Conservation (phyloP, 139 green algal species). For the Spirogloea muscicola region DNA sequence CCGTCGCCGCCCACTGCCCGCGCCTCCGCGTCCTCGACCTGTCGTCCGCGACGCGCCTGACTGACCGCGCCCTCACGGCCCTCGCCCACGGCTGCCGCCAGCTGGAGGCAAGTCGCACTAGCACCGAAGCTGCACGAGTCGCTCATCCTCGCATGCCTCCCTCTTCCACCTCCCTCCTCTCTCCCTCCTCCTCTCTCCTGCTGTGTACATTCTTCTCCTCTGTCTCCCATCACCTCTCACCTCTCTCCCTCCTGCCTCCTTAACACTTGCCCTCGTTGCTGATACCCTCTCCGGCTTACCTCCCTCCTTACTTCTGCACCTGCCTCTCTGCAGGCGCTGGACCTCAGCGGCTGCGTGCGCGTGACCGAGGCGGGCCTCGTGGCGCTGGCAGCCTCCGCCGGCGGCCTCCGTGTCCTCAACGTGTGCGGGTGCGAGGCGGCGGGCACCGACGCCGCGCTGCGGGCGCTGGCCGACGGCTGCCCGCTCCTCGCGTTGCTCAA, state of each 20-base stretch:
- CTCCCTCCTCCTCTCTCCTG: too few relatives aligned
- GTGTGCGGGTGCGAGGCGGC: slow-evolving; percentile 33
- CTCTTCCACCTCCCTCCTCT: too few relatives aligned
- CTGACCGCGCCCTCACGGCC: slow-evolving; percentile 2
- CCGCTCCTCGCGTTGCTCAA: slow-evolving; percentile 29
- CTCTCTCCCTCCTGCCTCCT: too few relatives aligned
- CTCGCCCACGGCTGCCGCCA: neutral
- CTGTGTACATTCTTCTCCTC: too few relatives aligned
- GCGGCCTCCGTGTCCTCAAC: slow-evolving; percentile 22
- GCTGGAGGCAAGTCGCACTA: neutral
- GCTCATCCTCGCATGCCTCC: too few relatives aligned
- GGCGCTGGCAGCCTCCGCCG: slow-evolving; percentile 19
- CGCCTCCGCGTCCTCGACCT: slow-evolving; percentile 8
- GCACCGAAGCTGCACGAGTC: too few relatives aligned
- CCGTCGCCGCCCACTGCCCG: slow-evolving; percentile 4
- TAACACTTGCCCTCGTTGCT: too few relatives aligned
- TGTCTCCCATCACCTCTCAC: too few relatives aligned
- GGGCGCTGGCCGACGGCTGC: slow-evolving; percentile 17
- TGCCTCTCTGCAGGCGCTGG: slow-evolving; percentile 28
- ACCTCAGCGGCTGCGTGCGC: slow-evolving; percentile 37
- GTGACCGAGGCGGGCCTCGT: slow-evolving; percentile 22
- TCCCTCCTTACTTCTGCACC: too few relatives aligned
- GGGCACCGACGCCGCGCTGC: slow-evolving; percentile 16
- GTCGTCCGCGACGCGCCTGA: slow-evolving; percentile 1
- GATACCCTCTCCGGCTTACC: too few relatives aligned